Evolutionary conservation across 345 rosid genomes (phyloP), one percentile per base, ranked within the genome.

Genomic region (Pseudoturritis turrita): DNA sequence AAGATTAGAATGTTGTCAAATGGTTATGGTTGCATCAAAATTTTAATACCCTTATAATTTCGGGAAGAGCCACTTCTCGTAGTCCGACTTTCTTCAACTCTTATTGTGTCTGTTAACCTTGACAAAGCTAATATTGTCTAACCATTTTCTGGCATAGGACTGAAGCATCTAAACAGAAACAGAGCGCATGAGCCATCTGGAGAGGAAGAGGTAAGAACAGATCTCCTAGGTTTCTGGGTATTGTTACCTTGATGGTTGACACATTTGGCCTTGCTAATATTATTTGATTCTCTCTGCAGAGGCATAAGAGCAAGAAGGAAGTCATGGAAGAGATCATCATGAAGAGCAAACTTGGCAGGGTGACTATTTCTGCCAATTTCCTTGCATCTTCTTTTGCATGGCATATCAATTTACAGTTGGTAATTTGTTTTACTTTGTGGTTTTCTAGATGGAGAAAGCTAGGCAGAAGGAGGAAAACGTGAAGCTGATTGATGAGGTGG

Each of bases 341-440:
- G 83, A 95, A 95, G 85, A 91, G 97, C 88, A 95, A 95, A 76
- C 81, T 76, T 87, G 94, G 85, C 83, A 95, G 83, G 99, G 97
- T 95, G 76, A 66, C 12, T 37, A 45, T 73, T 57, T 59, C 19
- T n/a, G 23, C 46, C 31, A 14, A 50, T 56, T 54, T 55, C 54
- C 54, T 35, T 70, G 26, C 51, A 41, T 28, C 25, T 54, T 61
- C 43, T 60, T 66, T 26, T 49, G 41, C 71, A n/a, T 62, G 25
- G 23, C 22, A 6, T 46, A 60, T 54, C 28, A 36, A 3, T 61
- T 46, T 54, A 12, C 55, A 45, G 51, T 52, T 37, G 44, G n/a
- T 75, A 25, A 75, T 29, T 40, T 40, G 6, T 41, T 50, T 12
- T 28, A 12, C 37, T 13, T 56, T 19, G 18, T 74, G 33, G 19